Percentiles rank a stretch among this genome's conserved stretches.
phyloP scores from a whole-genome alignment of 2,329 filamentous ascomycete species.

The Podosphaera fusca region DNA sequence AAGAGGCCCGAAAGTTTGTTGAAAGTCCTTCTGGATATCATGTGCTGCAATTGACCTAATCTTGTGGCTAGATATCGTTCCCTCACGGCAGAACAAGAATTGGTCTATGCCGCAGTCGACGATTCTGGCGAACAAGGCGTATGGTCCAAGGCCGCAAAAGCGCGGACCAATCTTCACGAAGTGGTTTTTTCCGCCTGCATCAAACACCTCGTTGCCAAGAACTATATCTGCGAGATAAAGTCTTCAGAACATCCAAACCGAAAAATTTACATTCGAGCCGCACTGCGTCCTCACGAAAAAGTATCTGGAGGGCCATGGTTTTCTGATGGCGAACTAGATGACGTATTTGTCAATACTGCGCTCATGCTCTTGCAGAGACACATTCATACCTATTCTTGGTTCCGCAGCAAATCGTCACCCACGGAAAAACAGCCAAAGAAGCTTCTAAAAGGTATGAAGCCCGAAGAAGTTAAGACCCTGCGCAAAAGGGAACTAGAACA shows the following conservation, averaged over 20 bases:
- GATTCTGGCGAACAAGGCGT: slow-evolving; percentile 65
- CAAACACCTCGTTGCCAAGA: slow-evolving; percentile 62
- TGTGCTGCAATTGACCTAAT: slow-evolving; percentile 3
- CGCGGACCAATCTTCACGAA: slow-evolving; percentile 61
- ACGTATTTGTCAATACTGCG: slow-evolving; percentile 62
- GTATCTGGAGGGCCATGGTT: slow-evolving; percentile 91
- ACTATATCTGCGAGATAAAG: slow-evolving; percentile 71
- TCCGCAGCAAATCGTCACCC: slow-evolving; percentile 18
- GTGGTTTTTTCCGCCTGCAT: slow-evolving; percentile 59
- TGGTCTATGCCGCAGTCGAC: slow-evolving; percentile 80
- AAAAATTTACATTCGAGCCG: slow-evolving; percentile 88
- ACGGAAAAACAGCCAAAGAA: slow-evolving; percentile 28
- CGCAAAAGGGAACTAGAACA: slow-evolving; percentile 10
- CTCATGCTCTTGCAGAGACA: slow-evolving; percentile 50
- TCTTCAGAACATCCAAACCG: slow-evolving; percentile 76
- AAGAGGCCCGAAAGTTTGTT: slow-evolving; percentile 37
- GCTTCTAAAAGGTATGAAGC: slow-evolving; percentile 26
- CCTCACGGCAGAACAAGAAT: slow-evolving; percentile 49
- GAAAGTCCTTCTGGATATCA: background rate
- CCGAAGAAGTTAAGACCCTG: slow-evolving; percentile 17
- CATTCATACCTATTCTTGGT: slow-evolving; percentile 50
- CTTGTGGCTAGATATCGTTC: slow-evolving; percentile 27
- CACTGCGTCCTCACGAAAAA: slow-evolving; percentile 65
- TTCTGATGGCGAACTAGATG: slow-evolving; percentile 72
- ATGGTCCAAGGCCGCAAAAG: slow-evolving; percentile 72